Percentiles rank a stretch among this genome's conserved stretches.
Evolutionary conservation across 73 alveolate genomes (phyloP).

Genomic region (Paramecium pentaurelia): DNA sequence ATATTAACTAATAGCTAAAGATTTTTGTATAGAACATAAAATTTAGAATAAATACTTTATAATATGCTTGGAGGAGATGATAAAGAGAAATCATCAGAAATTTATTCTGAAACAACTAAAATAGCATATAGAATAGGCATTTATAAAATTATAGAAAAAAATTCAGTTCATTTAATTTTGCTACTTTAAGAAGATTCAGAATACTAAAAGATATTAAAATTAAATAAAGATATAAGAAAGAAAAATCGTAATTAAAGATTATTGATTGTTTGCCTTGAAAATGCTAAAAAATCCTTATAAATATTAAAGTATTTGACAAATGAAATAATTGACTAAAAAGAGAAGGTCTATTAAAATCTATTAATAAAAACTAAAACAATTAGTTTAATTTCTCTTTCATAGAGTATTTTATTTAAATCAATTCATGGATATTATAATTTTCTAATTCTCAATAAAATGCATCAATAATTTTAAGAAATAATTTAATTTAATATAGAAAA

Average conservation of each 20-base stretch:
- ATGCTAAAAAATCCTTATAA: background rate
- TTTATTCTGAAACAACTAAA: background rate
- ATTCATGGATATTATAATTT: background rate
- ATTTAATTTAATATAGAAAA: background rate
- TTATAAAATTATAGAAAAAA: background rate
- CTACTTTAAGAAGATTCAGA: background rate
- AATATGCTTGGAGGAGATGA: background rate
- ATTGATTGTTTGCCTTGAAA: background rate
- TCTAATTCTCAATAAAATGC: background rate
- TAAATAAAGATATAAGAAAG: background rate
- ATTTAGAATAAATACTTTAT: background rate
- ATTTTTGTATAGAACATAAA: background rate
- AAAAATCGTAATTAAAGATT: background rate
- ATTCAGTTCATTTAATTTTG: background rate
- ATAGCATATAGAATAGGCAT: background rate
- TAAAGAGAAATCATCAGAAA: background rate
- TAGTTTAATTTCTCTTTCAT: background rate
- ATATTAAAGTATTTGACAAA: background rate
- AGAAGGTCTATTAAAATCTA: background rate
- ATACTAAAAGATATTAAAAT: background rate
- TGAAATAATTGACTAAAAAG: background rate
- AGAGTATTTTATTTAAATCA: background rate
- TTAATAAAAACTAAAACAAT: background rate
- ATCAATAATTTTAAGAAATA: background rate
- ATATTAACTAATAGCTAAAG: background rate